These are phyloP conservation scores for Neoscytalidium dimidiatum DNA, from an alignment of 2,329 filamentous ascomycete species.

Conservation along the genomic window DNA sequence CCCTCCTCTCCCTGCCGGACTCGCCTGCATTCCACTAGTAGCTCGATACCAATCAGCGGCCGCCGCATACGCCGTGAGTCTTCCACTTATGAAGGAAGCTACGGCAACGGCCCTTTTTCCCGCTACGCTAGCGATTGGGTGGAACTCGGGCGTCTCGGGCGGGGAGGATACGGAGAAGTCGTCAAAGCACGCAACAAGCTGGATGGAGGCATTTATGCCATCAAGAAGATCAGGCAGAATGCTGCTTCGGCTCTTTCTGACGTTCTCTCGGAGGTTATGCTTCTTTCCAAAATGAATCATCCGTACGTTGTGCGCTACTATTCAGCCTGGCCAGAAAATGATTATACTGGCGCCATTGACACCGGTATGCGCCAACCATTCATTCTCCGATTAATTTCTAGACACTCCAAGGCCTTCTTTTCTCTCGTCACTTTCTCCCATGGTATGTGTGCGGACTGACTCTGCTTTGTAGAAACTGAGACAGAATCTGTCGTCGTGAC, in stretches of 20 bases:
- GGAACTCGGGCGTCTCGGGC: conserved; percentile 84
- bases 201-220: conserved; percentile 89
- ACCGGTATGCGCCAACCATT: conserved; percentile 8
- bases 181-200: conserved; percentile 94
- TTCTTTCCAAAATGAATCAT: conserved; percentile 91
- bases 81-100: conserved; percentile 32
- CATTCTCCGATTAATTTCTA: background rate
- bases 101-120: conserved; percentile 53
- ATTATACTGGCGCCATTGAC: conserved; percentile 26
- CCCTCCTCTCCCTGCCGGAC: conserved; percentile 30
- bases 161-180: conserved; percentile 94
- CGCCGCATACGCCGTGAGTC: conserved; percentile 38
- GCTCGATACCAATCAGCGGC: conserved; percentile 28
- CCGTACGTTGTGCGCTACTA: conserved; percentile 88
- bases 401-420: background rate
- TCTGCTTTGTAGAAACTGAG: conserved; percentile 27
- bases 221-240: conserved; percentile 92
- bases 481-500: conserved; percentile 34
- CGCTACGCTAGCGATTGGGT: conserved; percentile 88
- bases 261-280: conserved; percentile 79
- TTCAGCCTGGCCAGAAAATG: conserved; percentile 89
- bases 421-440: background rate
- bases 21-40: conserved; percentile 22
- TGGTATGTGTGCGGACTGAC: conserved; percentile 31
- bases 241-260: conserved; percentile 75